phyloP scores from a whole-genome alignment of 2,329 filamentous ascomycete species.

The Helminthosporium solani region DNA sequence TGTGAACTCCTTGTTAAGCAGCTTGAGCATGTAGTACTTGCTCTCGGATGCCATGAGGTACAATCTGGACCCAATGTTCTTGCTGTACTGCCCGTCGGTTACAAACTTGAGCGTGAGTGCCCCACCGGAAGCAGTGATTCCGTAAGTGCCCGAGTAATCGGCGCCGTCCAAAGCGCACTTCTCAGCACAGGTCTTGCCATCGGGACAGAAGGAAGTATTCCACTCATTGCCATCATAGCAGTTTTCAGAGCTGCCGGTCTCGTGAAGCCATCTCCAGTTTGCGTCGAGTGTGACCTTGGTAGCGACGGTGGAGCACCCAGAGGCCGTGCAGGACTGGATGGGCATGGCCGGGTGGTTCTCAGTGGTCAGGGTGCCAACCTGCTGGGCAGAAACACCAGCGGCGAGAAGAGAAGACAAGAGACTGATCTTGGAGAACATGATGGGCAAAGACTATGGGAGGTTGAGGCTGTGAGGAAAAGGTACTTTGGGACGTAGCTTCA shows the following conservation, averaged over 20 bases:
- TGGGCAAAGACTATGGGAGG: background rate
- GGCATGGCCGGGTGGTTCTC: constrained; percentile 40
- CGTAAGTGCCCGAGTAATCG: constrained; percentile 55
- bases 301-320: constrained; percentile 31
- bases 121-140: constrained; percentile 22
- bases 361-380: constrained; percentile 35
- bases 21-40: constrained; percentile 30
- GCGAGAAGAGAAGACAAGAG: constrained; percentile 31
- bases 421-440: constrained; percentile 50
- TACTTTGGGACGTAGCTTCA: background rate
- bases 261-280: constrained; percentile 51
- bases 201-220: constrained; percentile 32
- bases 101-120: constrained; percentile 53
- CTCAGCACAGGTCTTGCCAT: constrained; percentile 24
- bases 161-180: constrained; percentile 43
- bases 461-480: background rate
- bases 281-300: constrained; percentile 40
- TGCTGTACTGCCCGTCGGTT: constrained; percentile 45
- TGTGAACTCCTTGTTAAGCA: constrained; percentile 31
- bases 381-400: constrained; percentile 49
- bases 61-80: constrained; percentile 32
- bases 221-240: constrained; percentile 47
- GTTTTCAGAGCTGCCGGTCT: constrained; percentile 36
- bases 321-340: constrained; percentile 31
- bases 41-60: constrained; percentile 30